A percentile compares a stretch with the other conserved stretches of the same genome.
These are phyloP conservation scores for Scutellaria baicalensis DNA, from an alignment of 257 asterid genomes.

Conservation along the genomic window DNA sequence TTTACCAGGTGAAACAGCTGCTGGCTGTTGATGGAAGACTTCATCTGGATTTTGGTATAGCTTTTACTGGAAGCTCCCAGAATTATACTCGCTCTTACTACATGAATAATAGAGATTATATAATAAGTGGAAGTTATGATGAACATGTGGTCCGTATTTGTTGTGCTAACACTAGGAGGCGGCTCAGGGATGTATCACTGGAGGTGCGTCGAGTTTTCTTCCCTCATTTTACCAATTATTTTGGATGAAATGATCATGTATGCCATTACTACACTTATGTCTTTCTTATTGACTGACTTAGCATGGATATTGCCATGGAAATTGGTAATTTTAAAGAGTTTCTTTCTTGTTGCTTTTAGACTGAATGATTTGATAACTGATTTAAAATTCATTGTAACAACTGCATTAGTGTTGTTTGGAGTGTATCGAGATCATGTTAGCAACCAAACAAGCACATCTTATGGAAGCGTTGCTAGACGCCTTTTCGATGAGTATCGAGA, in stretches of 20 bases:
- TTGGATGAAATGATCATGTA: background rate
- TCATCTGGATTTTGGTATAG: slow-evolving; percentile 67
- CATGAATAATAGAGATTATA: slow-evolving; percentile 86
- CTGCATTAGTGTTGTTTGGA: no score
- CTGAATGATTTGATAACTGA: no score
- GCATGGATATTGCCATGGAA: background rate
- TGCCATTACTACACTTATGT: background rate
- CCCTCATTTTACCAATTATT: background rate
- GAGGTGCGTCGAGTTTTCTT: slow-evolving; percentile 44
- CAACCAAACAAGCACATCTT: slow-evolving; percentile 24
- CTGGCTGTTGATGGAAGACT: slow-evolving; percentile 90
- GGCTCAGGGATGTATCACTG: slow-evolving; percentile 73
- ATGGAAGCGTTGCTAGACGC: slow-evolving; percentile 26
- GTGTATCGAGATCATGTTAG: slow-evolving; percentile 21
- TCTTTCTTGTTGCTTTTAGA: no score
- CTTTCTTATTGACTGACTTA: background rate
- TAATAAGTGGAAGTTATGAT: slow-evolving; percentile 96
- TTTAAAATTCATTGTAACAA: no score
- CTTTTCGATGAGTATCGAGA: slow-evolving; percentile 44
- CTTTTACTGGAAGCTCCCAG: slow-evolving; percentile 81
- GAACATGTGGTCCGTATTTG: slow-evolving; percentile 83
- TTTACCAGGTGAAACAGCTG: slow-evolving; percentile 78
- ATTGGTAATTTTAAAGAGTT: background rate
- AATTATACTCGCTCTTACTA: slow-evolving; percentile 88
- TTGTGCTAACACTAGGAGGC: slow-evolving; percentile 91